Conservation (phyloP, 208 protist genomes). For the Leishmania tropica region DNA sequence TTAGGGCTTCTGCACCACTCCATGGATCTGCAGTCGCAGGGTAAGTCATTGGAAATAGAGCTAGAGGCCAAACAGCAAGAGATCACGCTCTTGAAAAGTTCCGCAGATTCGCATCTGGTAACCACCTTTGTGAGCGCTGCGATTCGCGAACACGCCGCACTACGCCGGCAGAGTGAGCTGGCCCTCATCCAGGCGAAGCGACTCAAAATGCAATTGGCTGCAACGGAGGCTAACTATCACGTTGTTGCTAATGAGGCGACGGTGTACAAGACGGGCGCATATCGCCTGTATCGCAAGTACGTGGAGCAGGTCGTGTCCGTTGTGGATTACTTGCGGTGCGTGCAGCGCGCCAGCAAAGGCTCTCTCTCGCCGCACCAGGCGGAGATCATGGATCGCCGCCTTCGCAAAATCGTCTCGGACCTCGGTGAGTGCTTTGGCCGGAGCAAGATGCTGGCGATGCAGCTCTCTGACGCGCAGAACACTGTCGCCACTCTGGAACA, state of each 20-base stretch:
- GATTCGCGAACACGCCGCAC: slow-evolving; percentile 77
- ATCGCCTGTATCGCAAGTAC: slow-evolving; percentile 85
- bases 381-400: slow-evolving; percentile 70
- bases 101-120: slow-evolving; percentile 56
- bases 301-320: slow-evolving; percentile 68
- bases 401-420: slow-evolving; percentile 50
- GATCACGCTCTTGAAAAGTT: slow-evolving; percentile 73
- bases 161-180: slow-evolving; percentile 82
- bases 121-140: slow-evolving; percentile 86
- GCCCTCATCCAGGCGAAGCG: slow-evolving; percentile 76
- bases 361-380: slow-evolving; percentile 68
- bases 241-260: slow-evolving; percentile 88
- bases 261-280: slow-evolving; percentile 81
- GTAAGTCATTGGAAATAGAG: slow-evolving; percentile 70
- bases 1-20: slow-evolving; percentile 80
- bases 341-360: slow-evolving; percentile 67
- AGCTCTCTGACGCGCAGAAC: slow-evolving; percentile 63
- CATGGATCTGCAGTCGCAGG: slow-evolving; percentile 70
- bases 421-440: slow-evolving; percentile 35
- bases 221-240: slow-evolving; percentile 86
- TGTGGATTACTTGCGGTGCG: slow-evolving; percentile 79
- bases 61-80: slow-evolving; percentile 69
- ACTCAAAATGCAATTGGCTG: slow-evolving; percentile 72
- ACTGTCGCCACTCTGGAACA: slow-evolving; percentile 60
- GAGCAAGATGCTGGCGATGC: slow-evolving; percentile 47